These are phyloP conservation scores for Stromatinia cepivora DNA, from an alignment of 2,329 filamentous ascomycete species.

Conservation along the genomic window DNA sequence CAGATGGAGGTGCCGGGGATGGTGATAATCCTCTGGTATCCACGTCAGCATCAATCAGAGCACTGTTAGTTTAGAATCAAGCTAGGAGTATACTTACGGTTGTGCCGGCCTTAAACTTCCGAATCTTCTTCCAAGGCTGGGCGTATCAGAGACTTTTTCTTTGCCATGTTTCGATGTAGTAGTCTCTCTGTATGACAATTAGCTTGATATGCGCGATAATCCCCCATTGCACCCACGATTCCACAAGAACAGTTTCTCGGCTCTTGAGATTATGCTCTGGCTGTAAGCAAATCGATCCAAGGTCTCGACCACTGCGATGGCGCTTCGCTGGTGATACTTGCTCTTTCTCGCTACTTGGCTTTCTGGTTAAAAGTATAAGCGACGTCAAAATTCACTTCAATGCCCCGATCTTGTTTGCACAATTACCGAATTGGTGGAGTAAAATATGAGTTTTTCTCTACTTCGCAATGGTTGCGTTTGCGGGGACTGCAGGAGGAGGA, in stretches of 20 bases:
- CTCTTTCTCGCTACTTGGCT: background rate
- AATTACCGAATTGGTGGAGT: slow-evolving; percentile 10
- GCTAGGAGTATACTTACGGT: background rate
- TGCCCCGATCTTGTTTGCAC: background rate
- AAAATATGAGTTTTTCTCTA: background rate
- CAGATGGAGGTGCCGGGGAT: background rate
- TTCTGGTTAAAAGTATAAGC: slow-evolving; percentile 8
- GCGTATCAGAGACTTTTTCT: background rate
- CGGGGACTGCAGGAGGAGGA: background rate
- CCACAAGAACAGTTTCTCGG: background rate
- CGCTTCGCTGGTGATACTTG: slow-evolving; percentile 21
- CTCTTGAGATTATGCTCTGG: background rate
- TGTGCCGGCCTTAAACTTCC: background rate
- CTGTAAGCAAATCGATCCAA: background rate
- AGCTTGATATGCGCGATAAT: background rate
- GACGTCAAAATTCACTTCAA: background rate
- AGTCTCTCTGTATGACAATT: background rate
- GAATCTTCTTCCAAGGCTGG: background rate
- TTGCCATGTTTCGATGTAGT: background rate
- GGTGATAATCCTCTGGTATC: background rate
- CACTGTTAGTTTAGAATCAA: background rate
- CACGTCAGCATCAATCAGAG: background rate
- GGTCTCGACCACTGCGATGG: background rate
- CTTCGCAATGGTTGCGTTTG: slow-evolving; percentile 5
- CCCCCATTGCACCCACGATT: background rate